phyloP scores from a whole-genome alignment of 192 early-diverging fungal species.

The Coemansia sp. region DNA sequence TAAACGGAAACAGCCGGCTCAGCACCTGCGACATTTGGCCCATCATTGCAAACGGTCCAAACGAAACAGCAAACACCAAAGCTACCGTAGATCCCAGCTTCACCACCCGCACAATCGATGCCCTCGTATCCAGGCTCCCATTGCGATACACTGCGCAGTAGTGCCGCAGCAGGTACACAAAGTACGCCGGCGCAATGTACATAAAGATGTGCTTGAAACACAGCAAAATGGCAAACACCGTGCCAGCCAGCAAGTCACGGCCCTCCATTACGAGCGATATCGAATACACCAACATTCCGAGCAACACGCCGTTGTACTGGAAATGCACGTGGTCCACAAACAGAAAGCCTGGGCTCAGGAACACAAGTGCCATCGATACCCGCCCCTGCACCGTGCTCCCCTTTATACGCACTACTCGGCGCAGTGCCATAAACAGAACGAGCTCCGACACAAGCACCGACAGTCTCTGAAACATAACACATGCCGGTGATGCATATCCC shows the following conservation, averaged over 20 bases:
- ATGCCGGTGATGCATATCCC: constrained; percentile 62
- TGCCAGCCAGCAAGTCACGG: constrained; percentile 55
- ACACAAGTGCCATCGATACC: constrained; percentile 60
- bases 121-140: constrained; percentile 3
- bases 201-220: constrained; percentile 99
- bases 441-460: constrained; percentile 82
- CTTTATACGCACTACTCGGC: constrained; percentile 50
- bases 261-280: constrained; percentile 71
- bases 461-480: constrained; percentile 81
- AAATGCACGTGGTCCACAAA: constrained; percentile 98
- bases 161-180: constrained; percentile 76
- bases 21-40: constrained; percentile 76
- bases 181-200: constrained; percentile 89
- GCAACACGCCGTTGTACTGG: constrained; percentile 95
- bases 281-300: constrained; percentile 82
- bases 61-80: constrained; percentile 72
- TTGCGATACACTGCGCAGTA: constrained; percentile 63
- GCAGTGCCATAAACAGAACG: constrained; percentile 68
- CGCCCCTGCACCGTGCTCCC: constrained; percentile 26
- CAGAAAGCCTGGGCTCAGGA: constrained; percentile 70
- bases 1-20: constrained; percentile 90
- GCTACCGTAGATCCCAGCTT: constrained; percentile 65
- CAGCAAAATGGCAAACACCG: constrained; percentile 81
- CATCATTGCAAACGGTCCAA: constrained; percentile 77
- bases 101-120: constrained; percentile 53